Conservation (phyloP, 176 grass and related monocot species). For the Oryza rufipogon region DNA sequence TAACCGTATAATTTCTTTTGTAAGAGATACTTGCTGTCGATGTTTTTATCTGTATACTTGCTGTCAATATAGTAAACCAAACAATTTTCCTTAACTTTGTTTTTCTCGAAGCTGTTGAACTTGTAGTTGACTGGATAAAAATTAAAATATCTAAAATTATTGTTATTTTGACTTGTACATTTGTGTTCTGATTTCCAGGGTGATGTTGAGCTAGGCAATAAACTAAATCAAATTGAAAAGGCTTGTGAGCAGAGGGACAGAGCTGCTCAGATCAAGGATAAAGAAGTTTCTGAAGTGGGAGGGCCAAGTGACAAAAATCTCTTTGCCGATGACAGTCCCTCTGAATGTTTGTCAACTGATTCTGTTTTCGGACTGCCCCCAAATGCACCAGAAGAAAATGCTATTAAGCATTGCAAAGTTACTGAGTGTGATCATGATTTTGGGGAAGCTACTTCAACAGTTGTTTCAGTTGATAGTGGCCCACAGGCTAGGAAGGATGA, state of each 20-base stretch:
- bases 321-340: background rate
- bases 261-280: conserved; percentile 28
- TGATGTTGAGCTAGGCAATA: conserved; percentile 35
- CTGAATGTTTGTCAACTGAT: conserved; percentile 31
- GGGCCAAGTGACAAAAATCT: conserved; percentile 31
- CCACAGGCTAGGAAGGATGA: conserved; percentile 32
- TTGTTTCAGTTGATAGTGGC: conserved; percentile 28
- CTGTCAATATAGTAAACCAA: conserved; percentile 27
- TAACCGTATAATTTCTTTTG: background rate
- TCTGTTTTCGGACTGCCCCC: conserved; percentile 32
- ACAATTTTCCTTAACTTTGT: conserved; percentile 18
- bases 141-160: background rate
- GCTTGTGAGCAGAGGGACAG: conserved; percentile 34
- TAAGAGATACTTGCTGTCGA: background rate
- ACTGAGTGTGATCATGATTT: conserved; percentile 39
- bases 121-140: conserved; percentile 9
- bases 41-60: background rate
- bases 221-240: conserved; percentile 38
- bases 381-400: conserved; percentile 35
- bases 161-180: conserved; percentile 31
- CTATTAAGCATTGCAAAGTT: conserved; percentile 33
- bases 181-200: conserved; percentile 50
- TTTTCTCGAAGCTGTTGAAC: background rate
- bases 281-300: conserved; percentile 41
- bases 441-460: conserved; percentile 8